Evolutionary conservation across 352 stramenopile species (phyloP), one percentile per base, ranked within the genome.

Genomic region (Poterioochromonas sp.): DNA sequence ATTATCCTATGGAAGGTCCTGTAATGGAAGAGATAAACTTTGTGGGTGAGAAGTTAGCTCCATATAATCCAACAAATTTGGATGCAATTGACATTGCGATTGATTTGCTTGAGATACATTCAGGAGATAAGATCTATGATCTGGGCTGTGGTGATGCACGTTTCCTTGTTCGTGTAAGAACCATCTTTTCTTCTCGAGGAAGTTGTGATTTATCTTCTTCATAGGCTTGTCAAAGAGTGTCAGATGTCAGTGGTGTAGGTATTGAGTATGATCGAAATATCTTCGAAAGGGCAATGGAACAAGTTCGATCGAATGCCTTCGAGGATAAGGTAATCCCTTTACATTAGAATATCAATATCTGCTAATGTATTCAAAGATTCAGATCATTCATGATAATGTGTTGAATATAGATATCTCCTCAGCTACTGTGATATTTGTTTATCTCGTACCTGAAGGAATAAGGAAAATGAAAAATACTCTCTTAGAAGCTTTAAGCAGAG

Each of bases 61-160:
- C 65, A 37, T 74, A 40, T 39, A 74, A 74, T 54, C 65, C 65
- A 8, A 58, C 39, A 26, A 35, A 74, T 39, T 2, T 20, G 0
- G 43, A 74, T 8, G 37, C 11, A 26, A n/a, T 74, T 22, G 18
- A 58, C 22, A 58, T 54, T 20, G 65, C 65, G 8, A 15, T 74
- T 0, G n/a, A 35, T 1, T n/a, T 74, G 39, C 26, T 74, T 11
- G 12, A 29, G 1, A 34, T 74, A 39, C 22, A 12, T 34, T 1
- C 20, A 8, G n/a, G 18, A 44, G 65, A 74, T n/a, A 18, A 54
- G 2, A 26, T 74, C 3, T 74, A 74, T 54, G 65, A 74, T 34
- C 65, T 74, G 37, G 65, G 65, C 1, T 74, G 65, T 34, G 65
- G 65, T 40, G 65, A 74, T 74, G 65, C 2, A 34, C 20, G 65